Conservation (phyloP, 257 asterid species). For the Plantago elongata region DNA sequence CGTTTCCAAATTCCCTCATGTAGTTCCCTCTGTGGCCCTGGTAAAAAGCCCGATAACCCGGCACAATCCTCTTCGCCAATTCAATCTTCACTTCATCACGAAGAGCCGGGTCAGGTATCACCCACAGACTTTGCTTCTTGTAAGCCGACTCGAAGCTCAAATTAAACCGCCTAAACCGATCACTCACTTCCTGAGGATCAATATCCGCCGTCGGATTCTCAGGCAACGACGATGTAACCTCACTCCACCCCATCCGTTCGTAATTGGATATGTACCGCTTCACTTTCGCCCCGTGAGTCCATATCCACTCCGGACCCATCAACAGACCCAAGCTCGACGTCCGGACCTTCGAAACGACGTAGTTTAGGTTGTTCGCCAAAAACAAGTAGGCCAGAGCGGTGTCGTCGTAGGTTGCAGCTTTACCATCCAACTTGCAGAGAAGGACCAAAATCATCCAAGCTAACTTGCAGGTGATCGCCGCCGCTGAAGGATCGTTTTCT, state of each 20-base stretch:
- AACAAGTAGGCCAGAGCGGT: slow-evolving; percentile 66
- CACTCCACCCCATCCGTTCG: slow-evolving; percentile 53
- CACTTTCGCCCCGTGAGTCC: slow-evolving; percentile 43
- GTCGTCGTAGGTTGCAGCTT: slow-evolving; percentile 59
- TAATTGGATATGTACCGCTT: slow-evolving; percentile 43
- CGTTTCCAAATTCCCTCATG: slow-evolving; percentile 21
- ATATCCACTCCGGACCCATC: slow-evolving; percentile 68
- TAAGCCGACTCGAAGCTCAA: slow-evolving; percentile 44
- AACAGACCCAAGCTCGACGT: slow-evolving; percentile 48
- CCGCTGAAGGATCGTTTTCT: slow-evolving; percentile 32
- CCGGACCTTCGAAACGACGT: slow-evolving; percentile 66
- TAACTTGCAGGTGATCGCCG: slow-evolving; percentile 39
- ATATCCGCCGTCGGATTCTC: slow-evolving; percentile 45
- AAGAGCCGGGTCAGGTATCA: slow-evolving; percentile 58
- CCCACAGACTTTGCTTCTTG: slow-evolving; percentile 51
- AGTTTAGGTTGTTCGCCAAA: slow-evolving; percentile 74
- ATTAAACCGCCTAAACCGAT: slow-evolving; percentile 39
- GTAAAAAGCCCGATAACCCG: slow-evolving; percentile 39
- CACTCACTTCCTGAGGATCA: slow-evolving; percentile 24
- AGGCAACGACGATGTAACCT: slow-evolving; percentile 40
- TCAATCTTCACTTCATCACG: slow-evolving; percentile 47
- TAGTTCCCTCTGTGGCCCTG: slow-evolving; percentile 22
- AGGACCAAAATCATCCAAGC: slow-evolving; percentile 83
- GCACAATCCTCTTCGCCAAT: slow-evolving; percentile 31
- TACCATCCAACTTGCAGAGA: slow-evolving; percentile 75